Base-by-base conservation (phyloP, 2,329 filamentous ascomycete species). In the Xylariaceae sp. region DNA sequence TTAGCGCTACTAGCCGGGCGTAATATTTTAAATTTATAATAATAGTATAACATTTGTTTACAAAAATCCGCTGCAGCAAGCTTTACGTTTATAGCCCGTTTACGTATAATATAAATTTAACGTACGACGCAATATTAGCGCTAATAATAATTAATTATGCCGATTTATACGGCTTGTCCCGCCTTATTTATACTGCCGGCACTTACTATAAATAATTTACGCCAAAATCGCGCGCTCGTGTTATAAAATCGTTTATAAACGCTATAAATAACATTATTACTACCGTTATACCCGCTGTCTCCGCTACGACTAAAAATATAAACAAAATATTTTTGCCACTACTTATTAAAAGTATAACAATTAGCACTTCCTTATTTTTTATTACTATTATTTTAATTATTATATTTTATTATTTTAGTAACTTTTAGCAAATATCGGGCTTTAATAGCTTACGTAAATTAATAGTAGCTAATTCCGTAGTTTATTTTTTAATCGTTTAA, bases 1-100 rank as follows among this genome's bases (percentile, higher is more conserved):
- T n/a, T n/a, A n/a, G n/a, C n/a, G n/a, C n/a, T n/a, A n/a, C n/a
- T n/a, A n/a, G 24, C 24, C 24, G 24, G 9, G 24, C 24, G 24
- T 9, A 9, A 9, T 27, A 27, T 9, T 8, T 13, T 1, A 18
- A 15, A 16, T 52, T 16, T 11, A 52, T 45, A 7, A 52, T 43
- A 20, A 52, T 32, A 2, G 32, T 52, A 15, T 52, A 7, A 15
- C 23, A 52, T 27, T 52, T 16, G 16, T 52, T 32, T 11, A 52
- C 35, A 30, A 45, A 52, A 7, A 52, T 45, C 3, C 26, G 30
- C 30, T 21, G n/a, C 11, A 52, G 24, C n/a, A 52, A 10, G 4
- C 11, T 4, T 1, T 23, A n/a, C n/a, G 10, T 18, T 16, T 23
- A 40, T n/a, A 51, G 24, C 2, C 27, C 23, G 30, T 51, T 16